Conservation (phyloP, 768 basidiomycete species). For the Rhizopogon sp. region DNA sequence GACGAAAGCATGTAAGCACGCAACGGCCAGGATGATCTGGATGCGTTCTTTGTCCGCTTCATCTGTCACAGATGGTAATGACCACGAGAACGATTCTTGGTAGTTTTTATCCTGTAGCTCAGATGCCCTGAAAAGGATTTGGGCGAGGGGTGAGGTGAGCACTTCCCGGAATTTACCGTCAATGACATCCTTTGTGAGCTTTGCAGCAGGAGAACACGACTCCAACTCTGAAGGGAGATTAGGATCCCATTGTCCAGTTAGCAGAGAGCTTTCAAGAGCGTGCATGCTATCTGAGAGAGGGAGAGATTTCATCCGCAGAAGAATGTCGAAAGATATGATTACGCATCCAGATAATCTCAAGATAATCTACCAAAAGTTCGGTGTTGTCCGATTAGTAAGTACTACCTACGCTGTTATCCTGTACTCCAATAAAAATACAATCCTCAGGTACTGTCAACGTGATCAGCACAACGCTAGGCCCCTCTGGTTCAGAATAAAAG, state of each 20-base stretch:
- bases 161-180: conserved; percentile 55
- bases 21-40: conserved; percentile 63
- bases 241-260: conserved; percentile 45
- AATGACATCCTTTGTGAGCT: conserved; percentile 51
- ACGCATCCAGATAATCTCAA: no score
- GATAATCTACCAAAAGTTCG: no score
- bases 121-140: conserved; percentile 32
- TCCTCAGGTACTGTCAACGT: no score
- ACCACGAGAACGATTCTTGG: conserved; percentile 28
- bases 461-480: no score
- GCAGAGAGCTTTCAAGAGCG: conserved; percentile 49
- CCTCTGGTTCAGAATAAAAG: no score
- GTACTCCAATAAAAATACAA: no score
- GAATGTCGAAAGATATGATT: background rate
- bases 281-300: conserved; percentile 9
- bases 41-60: conserved; percentile 46
- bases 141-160: conserved; percentile 42
- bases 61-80: conserved; percentile 22
- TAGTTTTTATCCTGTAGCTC: conserved; percentile 36
- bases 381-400: no score
- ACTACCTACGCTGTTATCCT: no score
- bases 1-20: conserved; percentile 84
- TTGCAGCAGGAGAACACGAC: conserved; percentile 13
- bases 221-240: conserved; percentile 16
- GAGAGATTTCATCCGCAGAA: background rate